Conservation (phyloP, 2,329 filamentous ascomycete genomes). For the Fusarium circinatum region DNA sequence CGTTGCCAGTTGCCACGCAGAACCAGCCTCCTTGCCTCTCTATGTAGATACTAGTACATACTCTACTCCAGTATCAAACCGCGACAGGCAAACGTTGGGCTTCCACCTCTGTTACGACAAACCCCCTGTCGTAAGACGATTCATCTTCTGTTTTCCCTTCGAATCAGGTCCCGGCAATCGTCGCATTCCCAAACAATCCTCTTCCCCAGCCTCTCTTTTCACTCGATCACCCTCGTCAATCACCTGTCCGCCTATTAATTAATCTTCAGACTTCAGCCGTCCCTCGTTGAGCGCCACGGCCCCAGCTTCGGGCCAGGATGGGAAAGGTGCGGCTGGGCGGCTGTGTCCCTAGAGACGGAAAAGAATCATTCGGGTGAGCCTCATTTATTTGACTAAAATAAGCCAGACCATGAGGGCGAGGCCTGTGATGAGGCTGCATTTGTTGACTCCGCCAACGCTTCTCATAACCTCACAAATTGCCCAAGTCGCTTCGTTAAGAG, state of each 20-base stretch:
- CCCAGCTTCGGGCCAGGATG: constrained; percentile 11
- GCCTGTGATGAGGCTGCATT: neutral
- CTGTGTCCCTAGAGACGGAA: constrained; percentile 14
- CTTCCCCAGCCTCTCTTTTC: constrained; percentile 18
- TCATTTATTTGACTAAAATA: constrained; percentile 11
- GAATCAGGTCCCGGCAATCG: constrained; percentile 14
- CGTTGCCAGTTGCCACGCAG: constrained; percentile 18
- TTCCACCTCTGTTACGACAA: constrained; percentile 10
- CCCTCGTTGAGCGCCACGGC: constrained; percentile 13
- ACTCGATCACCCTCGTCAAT: constrained; percentile 10
- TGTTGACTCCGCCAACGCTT: neutral
- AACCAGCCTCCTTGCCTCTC: constrained; percentile 3
- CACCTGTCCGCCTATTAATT: constrained; percentile 16
- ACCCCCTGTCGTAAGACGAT: neutral
- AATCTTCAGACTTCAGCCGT: constrained; percentile 12
- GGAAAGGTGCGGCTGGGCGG: constrained; percentile 15
- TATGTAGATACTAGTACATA: neutral
- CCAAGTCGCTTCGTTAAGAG: neutral
- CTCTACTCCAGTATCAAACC: neutral
- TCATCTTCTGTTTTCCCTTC: constrained; percentile 11
- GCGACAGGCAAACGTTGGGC: constrained; percentile 2
- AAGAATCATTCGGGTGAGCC: constrained; percentile 27
- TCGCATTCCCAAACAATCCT: constrained; percentile 1
- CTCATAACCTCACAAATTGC: neutral
- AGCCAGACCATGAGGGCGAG: neutral